Base-by-base conservation (phyloP, 176 grass and related monocot genomes). In the Avena eriantha region DNA sequence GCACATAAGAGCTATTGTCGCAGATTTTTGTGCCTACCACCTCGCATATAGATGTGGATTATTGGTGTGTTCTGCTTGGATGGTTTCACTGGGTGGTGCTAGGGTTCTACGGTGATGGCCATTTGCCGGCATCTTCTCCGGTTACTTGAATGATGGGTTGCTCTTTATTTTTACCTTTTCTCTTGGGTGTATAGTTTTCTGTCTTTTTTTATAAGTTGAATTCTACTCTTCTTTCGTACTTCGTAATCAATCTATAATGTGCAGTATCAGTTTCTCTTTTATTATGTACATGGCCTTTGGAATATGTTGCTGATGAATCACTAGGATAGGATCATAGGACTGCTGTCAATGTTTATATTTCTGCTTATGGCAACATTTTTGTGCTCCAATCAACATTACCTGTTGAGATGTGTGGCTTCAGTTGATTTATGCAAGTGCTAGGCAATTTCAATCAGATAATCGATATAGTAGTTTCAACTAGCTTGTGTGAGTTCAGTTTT, bases 11-110 rank as follows among this genome's bases (percentile, higher is more conserved):
- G 36, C 36, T 41, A 7, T 41, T 41, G 36, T 7, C 5, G 7
- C 36, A 24, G 59, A 35, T 15, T 91, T 81, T 80, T 77, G 78
- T 77, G 74, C 53, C 41, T 63, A 41, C 68, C 23, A 74, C 22
- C 5, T 70, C 59, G 11, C 31, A 76, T 70, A 54, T 55, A 61
- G 41, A 55, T 46, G 17, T 29, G 9, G 70, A 56, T 82, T 84
- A 46, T 54, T 81, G 51, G 41, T 43, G 24, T 81, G 54, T 23
- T 51, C 8, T 66, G 24, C 59, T 60, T 76, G 69, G 34, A 45
- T 80, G 45, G 60, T 83, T 65, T 61, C 84, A n/a, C 53, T 50
- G 31, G 76, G 71, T 56, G 67, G 43, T n/a, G 47, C 17, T 24
- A 49, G 65, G 65, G 19, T 81, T 21, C 13, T 14, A 74, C 0